Base-by-base conservation (phyloP, 2,329 filamentous ascomycete genomes). In the Purpureocillium takamizusanense region DNA sequence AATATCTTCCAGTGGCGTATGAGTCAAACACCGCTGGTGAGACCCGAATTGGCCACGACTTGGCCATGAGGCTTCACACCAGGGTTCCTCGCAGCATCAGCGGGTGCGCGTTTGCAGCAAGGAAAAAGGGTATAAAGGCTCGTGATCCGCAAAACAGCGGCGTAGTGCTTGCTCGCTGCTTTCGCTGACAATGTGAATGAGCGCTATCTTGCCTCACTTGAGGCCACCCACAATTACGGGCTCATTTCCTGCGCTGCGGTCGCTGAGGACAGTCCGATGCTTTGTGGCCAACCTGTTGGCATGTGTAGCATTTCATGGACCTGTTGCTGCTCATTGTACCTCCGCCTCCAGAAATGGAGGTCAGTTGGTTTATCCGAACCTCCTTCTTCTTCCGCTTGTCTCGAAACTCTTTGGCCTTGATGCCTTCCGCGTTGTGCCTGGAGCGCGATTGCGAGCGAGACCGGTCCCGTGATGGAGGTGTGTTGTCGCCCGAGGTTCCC, bases 321-420 rank as follows among this genome's bases (percentile, higher is more conserved):
- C 53, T 54, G 37, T 38, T 39, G 33, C 40, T 49, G n/a, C 46
- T 25, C 21, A 25, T 25, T 10, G 21, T 25, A 10, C 21, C 21
- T 10, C 58, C 59, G 2, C 49, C 51, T 2, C 53, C 52, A n/a
- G 80, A 84, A 34, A 86, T 76, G 2, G 77, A 81, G 4, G 67
- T 71, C 40, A 80, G 54, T 17, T 68, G 68, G 51, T 81, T 81
- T 40, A 86, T 60, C 43, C 81, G 80, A 37, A 85, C 68, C 39
- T 82, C 76, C 55, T 81, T 82, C 56, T 78, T 78, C 50, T 75
- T 72, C 33, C 78, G 66, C 52, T 73, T 70, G 31, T 76, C 73
- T 7, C 75, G 72, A 14, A 80, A 57, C 46, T 76, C 66, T 45
- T 69, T 65, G 7, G 61, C 60, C 28, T 54, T 60, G 25, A 35